Evolutionary conservation across 1,284 basidiomycete species (phyloP), one percentile per base, ranked within the genome.

Genomic region (Rhodotorula sp.): DNA sequence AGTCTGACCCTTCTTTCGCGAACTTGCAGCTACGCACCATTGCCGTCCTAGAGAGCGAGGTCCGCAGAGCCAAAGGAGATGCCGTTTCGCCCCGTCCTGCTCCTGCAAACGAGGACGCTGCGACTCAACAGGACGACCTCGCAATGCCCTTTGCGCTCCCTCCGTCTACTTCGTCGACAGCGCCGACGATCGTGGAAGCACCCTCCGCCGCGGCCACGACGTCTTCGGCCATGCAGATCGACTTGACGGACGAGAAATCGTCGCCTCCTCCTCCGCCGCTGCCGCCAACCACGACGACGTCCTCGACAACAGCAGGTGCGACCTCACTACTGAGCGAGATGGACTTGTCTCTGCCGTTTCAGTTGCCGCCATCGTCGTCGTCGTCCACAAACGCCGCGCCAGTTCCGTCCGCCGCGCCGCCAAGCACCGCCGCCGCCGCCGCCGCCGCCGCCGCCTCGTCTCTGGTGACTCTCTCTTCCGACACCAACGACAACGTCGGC

Each of bases 11-110:
- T 37, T 37, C 4, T 37, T 42, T 42, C n/a, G 37, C 0, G 1
- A 3, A 3, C 18, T 0, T 17, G 18, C 54, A 70, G 69, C 53
- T 64, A 14, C 46, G 58, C 29, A 66, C 69, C 1, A 64, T 71
- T 30, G 66, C 66, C 18, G 60, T 61, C 14, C 60, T 71, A 44
- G 69, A 71, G 37, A 53, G 69, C 8, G 69, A 71, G n/a, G 66
- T 60, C 6, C 33, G 60, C 0, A 48, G 33, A 54, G 58, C 65
- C 1, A 56, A 58, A 15, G 56, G 66, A 37, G 4, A 58, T 26
- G 42, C 67, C 55, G 8, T 58, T 26, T 22, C 57, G 33, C 48
- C 60, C n/a, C 33, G 51, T 12, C 42, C 45, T n/a, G 45, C 30
- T 6, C 4, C 26, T 15, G 29, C 48, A 6, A 42, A 61, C 24